A percentile compares a stretch with the other conserved stretches of the same genome.
Evolutionary conservation across 306 rosid species (phyloP).

Genomic region (Sicyos baderoa): DNA sequence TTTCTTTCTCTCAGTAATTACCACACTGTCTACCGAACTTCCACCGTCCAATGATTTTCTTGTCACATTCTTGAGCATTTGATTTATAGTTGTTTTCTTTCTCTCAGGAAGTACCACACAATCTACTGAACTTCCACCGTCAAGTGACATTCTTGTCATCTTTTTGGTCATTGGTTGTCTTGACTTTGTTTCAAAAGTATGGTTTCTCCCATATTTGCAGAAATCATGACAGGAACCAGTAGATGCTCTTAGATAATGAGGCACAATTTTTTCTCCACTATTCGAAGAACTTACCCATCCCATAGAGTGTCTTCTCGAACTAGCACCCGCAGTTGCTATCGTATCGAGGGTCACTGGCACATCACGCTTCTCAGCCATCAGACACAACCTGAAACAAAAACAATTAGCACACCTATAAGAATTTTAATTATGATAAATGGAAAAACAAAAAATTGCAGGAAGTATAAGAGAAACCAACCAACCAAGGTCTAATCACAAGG

Average conservation of each 20-base stretch:
- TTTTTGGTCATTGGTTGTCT: slow-evolving; percentile 27
- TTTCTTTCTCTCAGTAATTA: background rate
- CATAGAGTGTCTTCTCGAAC: slow-evolving; percentile 41
- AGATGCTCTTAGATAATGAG: slow-evolving; percentile 74
- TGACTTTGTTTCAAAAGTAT: slow-evolving; percentile 32
- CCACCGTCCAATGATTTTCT: background rate
- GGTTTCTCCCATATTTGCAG: slow-evolving; percentile 63
- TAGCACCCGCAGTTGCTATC: slow-evolving; percentile 21
- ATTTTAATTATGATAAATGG: too few relatives aligned
- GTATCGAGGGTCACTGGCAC: slow-evolving; percentile 16
- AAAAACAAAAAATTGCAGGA: too few relatives aligned
- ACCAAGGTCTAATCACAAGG: background rate
- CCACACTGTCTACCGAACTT: background rate
- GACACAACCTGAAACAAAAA: slow-evolving; percentile 37
- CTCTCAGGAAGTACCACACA: slow-evolving; percentile 25
- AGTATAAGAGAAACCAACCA: background rate
- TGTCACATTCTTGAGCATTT: background rate
- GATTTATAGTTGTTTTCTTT: slow-evolving; percentile 10
- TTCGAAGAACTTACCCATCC: slow-evolving; percentile 36
- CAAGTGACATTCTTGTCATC: slow-evolving; percentile 25
- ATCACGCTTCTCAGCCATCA: slow-evolving; percentile 49
- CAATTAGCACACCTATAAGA: background rate
- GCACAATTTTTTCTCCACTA: slow-evolving; percentile 29
- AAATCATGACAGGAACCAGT: slow-evolving; percentile 84
- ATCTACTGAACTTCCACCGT: slow-evolving; percentile 24